A percentile compares a stretch with the other conserved stretches of the same genome.
phyloP scores from a whole-genome alignment of 768 basidiomycete species.

The Trametes coccinea region DNA sequence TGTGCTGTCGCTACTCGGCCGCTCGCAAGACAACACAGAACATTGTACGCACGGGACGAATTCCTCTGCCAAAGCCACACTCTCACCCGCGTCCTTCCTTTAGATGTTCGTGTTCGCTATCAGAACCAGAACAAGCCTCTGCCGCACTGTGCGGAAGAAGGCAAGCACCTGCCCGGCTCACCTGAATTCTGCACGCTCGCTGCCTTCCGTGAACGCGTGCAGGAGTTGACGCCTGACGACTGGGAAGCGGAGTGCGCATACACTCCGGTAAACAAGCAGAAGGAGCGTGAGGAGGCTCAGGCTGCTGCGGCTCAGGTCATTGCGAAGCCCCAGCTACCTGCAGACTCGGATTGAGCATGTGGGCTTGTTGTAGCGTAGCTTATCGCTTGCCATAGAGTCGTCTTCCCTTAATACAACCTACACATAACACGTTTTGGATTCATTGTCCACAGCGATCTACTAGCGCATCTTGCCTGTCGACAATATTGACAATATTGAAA shows the following conservation, averaged over 20 bases:
- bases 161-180: slow-evolving; percentile 65
- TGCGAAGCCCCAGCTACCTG: slow-evolving; percentile 6
- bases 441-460: no score
- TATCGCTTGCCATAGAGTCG: not conserved
- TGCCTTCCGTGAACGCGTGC: slow-evolving; percentile 62
- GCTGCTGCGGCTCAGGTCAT: slow-evolving; percentile 17
- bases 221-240: slow-evolving; percentile 63
- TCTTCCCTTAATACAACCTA: not conserved
- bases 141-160: slow-evolving; percentile 63
- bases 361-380: not conserved
- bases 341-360: not conserved
- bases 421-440: no score
- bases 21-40: slow-evolving; percentile 34
- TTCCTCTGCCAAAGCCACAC: no score
- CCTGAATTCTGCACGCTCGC: slow-evolving; percentile 75
- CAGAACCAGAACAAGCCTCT: slow-evolving; percentile 65
- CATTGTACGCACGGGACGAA: slow-evolving; percentile 39
- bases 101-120: slow-evolving; percentile 68
- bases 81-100: not conserved
- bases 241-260: slow-evolving; percentile 63
- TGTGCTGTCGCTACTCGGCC: slow-evolving; percentile 42
- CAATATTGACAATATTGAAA: no score
- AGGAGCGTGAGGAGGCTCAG: slow-evolving; percentile 13
- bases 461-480: no score
- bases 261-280: slow-evolving; percentile 14